Percentiles rank a stretch among this genome's conserved stretches.
These are phyloP conservation scores for Aspergillus japonicus DNA, from an alignment of 2,329 filamentous ascomycete genomes.

Conservation along the genomic window DNA sequence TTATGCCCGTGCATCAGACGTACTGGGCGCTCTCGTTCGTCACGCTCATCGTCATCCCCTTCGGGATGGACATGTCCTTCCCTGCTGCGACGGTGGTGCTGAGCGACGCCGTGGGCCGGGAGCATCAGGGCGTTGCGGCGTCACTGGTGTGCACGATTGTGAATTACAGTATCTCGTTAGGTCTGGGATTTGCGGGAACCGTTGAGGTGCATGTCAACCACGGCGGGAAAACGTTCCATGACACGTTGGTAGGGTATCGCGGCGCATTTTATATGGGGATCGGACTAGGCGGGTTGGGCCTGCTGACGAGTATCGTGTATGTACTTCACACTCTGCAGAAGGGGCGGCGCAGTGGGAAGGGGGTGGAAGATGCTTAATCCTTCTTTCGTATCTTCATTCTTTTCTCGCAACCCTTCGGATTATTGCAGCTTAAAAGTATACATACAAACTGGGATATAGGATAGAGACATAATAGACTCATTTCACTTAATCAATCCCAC, in stretches of 20 bases:
- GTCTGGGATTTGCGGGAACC: constrained; percentile 65
- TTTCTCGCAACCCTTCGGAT: too few relatives aligned
- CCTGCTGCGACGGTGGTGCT: constrained; percentile 62
- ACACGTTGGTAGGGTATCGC: constrained; percentile 41
- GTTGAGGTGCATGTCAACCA: constrained; percentile 54
- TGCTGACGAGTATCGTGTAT: constrained; percentile 23
- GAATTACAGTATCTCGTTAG: constrained; percentile 67
- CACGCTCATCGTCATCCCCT: constrained; percentile 57
- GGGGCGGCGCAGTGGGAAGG: background rate
- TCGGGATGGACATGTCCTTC: constrained; percentile 67
- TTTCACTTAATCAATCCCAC: too few relatives aligned
- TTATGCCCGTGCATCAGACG: constrained; percentile 53
- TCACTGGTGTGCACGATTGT: constrained; percentile 64
- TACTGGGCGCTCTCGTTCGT: constrained; percentile 68
- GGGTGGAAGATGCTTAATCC: background rate
- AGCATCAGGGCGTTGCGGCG: constrained; percentile 54
- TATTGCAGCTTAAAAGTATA: too few relatives aligned
- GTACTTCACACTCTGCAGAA: background rate
- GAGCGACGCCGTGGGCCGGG: constrained; percentile 49
- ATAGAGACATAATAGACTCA: too few relatives aligned
- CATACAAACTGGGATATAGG: too few relatives aligned
- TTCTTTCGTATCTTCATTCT: too few relatives aligned
- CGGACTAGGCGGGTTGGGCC: constrained; percentile 31
- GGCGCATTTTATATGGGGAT: constrained; percentile 44
- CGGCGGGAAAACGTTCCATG: constrained; percentile 33